A percentile compares a stretch with the other conserved stretches of the same genome.
Conservation (phyloP, 2,329 filamentous ascomycete species). For the Dothideomycetes sp. region DNA sequence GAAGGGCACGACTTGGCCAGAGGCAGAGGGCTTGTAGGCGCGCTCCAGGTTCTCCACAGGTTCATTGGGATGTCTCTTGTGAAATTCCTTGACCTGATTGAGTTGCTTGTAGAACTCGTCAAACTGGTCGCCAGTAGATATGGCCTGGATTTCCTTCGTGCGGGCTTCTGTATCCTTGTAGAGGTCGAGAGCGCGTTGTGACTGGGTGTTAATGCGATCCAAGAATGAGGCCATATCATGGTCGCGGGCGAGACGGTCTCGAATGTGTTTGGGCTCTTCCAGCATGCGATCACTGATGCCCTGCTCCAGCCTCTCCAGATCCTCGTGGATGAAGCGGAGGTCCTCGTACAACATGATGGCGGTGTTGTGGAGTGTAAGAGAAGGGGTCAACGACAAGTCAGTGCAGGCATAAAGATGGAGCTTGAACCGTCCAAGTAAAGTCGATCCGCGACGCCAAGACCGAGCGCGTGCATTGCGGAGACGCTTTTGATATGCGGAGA, state of each 20-base stretch:
- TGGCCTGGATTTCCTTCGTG: slow-evolving; percentile 69
- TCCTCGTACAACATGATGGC: slow-evolving; percentile 72
- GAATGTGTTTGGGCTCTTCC: slow-evolving; percentile 82
- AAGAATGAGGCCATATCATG: slow-evolving; percentile 85
- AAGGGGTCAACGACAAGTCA: no score
- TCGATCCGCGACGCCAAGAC: neutral
- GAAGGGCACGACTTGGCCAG: slow-evolving; percentile 47
- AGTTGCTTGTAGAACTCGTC: slow-evolving; percentile 86
- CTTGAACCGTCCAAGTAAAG: no score
- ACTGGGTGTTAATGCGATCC: slow-evolving; percentile 78
- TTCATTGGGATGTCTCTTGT: slow-evolving; percentile 85
- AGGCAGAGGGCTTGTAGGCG: slow-evolving; percentile 66
- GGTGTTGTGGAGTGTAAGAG: neutral
- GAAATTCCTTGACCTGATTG: slow-evolving; percentile 71
- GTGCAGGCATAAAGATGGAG: no score
- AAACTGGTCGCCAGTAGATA: slow-evolving; percentile 77
- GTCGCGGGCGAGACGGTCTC: slow-evolving; percentile 79
- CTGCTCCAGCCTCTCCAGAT: slow-evolving; percentile 90
- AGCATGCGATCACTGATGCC: slow-evolving; percentile 80
- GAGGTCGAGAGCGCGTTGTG: slow-evolving; percentile 65
- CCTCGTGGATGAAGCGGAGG: slow-evolving; percentile 87
- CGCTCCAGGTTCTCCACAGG: slow-evolving; percentile 90
- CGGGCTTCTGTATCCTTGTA: slow-evolving; percentile 69
- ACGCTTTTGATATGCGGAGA: neutral
- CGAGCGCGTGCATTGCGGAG: neutral